Conservation (phyloP, 2,329 filamentous ascomycete species). For the Cladophialophora immunda region DNA sequence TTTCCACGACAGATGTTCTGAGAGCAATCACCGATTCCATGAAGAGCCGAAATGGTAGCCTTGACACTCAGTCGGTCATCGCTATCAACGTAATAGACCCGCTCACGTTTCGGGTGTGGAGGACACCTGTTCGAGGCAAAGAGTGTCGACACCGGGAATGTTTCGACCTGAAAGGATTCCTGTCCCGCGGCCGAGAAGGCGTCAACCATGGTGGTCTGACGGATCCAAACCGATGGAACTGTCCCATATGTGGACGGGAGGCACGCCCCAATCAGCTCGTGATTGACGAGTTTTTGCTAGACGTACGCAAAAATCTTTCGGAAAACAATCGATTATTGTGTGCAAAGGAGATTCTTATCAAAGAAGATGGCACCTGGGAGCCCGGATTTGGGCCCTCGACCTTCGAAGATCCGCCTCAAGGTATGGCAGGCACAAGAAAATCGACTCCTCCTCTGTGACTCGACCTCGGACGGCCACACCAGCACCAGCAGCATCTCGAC, state of each 20-base stretch:
- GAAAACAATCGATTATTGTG: slow-evolving; percentile 57
- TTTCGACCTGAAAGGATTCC: slow-evolving; percentile 86
- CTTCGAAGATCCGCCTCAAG: slow-evolving; percentile 3
- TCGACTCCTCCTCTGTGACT: not conserved
- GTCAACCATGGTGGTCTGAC: slow-evolving; percentile 44
- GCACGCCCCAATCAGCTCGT: slow-evolving; percentile 76
- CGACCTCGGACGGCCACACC: not conserved
- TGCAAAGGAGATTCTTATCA: slow-evolving; percentile 69
- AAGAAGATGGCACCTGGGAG: slow-evolving; percentile 71
- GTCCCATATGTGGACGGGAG: slow-evolving; percentile 81
- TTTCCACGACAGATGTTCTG: slow-evolving; percentile 61
- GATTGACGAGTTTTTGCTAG: slow-evolving; percentile 76
- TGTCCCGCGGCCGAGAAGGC: slow-evolving; percentile 64
- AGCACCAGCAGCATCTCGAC: not conserved
- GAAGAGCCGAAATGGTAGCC: slow-evolving; percentile 46
- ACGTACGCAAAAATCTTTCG: slow-evolving; percentile 67
- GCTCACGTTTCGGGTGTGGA: slow-evolving; percentile 71
- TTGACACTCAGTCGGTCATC: slow-evolving; percentile 63
- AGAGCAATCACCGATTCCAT: slow-evolving; percentile 59
- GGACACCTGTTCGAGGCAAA: slow-evolving; percentile 74
- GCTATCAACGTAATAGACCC: slow-evolving; percentile 73
- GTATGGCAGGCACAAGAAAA: not conserved
- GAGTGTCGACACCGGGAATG: slow-evolving; percentile 82
- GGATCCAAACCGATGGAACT: slow-evolving; percentile 81
- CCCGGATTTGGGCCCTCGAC: slow-evolving; percentile 3